Percentiles rank a stretch among this genome's conserved stretches.
Evolutionary conservation across 208 protist genomes (phyloP).

Genomic region (Acanthamoeba rhysodes): DNA sequence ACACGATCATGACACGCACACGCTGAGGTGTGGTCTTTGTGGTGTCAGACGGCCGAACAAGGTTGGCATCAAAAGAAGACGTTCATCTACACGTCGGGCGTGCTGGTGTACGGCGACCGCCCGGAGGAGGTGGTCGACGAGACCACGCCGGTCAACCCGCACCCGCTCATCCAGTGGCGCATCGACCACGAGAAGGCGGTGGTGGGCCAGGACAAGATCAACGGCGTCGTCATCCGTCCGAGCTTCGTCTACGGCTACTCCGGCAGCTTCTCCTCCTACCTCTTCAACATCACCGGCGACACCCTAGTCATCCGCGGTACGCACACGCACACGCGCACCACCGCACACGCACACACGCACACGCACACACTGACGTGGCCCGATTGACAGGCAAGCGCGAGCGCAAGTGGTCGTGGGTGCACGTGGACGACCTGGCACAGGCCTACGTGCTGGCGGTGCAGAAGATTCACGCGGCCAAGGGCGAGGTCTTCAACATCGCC

Average conservation of each 20-base stretch:
- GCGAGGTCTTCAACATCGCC: constrained; percentile 74
- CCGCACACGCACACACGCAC: no score
- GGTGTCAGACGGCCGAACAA: constrained; percentile 5
- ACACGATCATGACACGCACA: background rate
- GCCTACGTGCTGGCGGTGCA: constrained; percentile 68
- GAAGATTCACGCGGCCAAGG: constrained; percentile 49
- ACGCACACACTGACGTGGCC: background rate
- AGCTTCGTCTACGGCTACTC: constrained; percentile 70
- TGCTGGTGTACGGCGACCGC: constrained; percentile 59
- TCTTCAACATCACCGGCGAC: constrained; percentile 29
- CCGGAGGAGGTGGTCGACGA: constrained; percentile 58
- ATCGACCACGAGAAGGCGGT: constrained; percentile 60
- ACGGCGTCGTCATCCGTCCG: constrained; percentile 46
- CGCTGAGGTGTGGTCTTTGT: background rate
- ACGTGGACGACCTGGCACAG: constrained; percentile 54
- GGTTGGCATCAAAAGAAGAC: constrained; percentile 66
- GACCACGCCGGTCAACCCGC: constrained; percentile 34
- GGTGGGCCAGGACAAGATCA: constrained; percentile 46
- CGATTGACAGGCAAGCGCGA: constrained; percentile 2
- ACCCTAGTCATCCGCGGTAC: constrained; percentile 21
- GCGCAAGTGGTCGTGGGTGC: constrained; percentile 60
- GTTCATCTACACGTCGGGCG: constrained; percentile 75
- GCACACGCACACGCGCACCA: background rate
- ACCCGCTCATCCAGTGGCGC: constrained; percentile 20
- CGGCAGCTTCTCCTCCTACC: constrained; percentile 33